Evolutionary conservation across 371 early-diverging fungal genomes (phyloP).

Genomic region (Choanephora cucurbitarum): DNA sequence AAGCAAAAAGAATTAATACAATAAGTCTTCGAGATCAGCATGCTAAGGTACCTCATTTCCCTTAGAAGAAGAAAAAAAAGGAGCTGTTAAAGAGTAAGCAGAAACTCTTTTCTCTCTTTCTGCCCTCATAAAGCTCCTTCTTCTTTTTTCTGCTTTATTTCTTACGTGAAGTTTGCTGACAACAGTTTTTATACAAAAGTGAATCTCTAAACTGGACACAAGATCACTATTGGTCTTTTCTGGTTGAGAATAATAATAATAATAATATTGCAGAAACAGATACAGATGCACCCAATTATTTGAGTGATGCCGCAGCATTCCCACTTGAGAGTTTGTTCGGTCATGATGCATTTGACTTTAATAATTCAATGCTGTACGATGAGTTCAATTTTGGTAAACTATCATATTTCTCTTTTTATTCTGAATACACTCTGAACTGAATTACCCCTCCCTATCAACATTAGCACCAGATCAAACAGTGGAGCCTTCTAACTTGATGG

Average conservation of each 20-base stretch:
- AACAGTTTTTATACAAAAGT: conserved; percentile 5
- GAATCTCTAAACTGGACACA: conserved; percentile 18
- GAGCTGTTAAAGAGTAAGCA: too few species aligned
- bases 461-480: conserved; percentile 4
- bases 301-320: conserved; percentile 6
- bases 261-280: not conserved
- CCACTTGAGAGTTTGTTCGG: conserved; percentile 22
- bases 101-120: too few species aligned
- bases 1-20: too few species aligned
- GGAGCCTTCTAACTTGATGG: conserved; percentile 8
- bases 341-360: conserved; percentile 18
- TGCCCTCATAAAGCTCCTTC: too few species aligned
- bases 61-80: too few species aligned
- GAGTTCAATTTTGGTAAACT: conserved; percentile 20
- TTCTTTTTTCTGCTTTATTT: not conserved
- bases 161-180: not conserved
- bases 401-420: not conserved
- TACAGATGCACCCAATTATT: conserved; percentile 1
- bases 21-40: too few species aligned
- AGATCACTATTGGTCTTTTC: conserved; percentile 5
- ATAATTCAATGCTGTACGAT: conserved; percentile 6
- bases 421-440: not conserved
- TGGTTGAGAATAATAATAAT: too few species aligned
- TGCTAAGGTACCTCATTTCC: too few species aligned
- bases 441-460: too few species aligned